Conservation (phyloP, 768 basidiomycete genomes). For the Xerocomellus amylosporus region DNA sequence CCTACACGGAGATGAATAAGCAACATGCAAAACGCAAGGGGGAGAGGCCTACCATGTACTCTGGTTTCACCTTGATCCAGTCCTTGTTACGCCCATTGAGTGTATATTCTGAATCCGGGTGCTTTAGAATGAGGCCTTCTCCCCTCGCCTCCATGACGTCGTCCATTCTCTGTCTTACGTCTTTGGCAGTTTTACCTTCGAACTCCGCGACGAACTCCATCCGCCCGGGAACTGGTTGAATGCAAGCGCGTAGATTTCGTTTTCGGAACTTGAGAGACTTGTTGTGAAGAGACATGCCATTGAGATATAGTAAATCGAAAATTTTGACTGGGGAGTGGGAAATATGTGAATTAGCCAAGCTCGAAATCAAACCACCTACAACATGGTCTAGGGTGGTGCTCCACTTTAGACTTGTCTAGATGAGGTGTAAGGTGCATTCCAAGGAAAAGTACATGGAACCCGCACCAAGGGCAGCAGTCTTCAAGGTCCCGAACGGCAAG, state of each 20-base stretch:
- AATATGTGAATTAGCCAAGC: background rate
- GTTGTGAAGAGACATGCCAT: conserved; percentile 74
- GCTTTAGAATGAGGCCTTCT: conserved; percentile 92
- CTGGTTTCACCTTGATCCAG: conserved; percentile 95
- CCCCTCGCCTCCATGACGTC: conserved; percentile 81
- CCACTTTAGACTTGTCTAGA: conserved; percentile 67
- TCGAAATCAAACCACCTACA: conserved; percentile 50
- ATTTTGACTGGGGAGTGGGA: conserved; percentile 75
- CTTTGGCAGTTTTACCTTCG: conserved; percentile 74
- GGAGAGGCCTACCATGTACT: conserved; percentile 65
- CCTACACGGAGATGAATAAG: conserved; percentile 41
- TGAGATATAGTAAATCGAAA: conserved; percentile 90
- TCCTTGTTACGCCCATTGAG: conserved; percentile 85
- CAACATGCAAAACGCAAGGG: background rate
- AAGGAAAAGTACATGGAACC: background rate
- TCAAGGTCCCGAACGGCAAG: conserved; percentile 89
- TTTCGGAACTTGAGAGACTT: conserved; percentile 75
- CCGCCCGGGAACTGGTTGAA: conserved; percentile 70
- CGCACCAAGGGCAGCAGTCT: conserved; percentile 85
- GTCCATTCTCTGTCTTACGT: conserved; percentile 79
- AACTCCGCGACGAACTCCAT: conserved; percentile 76
- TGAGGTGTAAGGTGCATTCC: background rate
- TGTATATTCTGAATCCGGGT: conserved; percentile 73
- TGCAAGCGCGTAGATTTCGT: conserved; percentile 64
- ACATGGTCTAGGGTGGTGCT: conserved; percentile 81